Base-by-base conservation (phyloP, 2,329 filamentous ascomycete species). In the Cercospora canescens region DNA sequence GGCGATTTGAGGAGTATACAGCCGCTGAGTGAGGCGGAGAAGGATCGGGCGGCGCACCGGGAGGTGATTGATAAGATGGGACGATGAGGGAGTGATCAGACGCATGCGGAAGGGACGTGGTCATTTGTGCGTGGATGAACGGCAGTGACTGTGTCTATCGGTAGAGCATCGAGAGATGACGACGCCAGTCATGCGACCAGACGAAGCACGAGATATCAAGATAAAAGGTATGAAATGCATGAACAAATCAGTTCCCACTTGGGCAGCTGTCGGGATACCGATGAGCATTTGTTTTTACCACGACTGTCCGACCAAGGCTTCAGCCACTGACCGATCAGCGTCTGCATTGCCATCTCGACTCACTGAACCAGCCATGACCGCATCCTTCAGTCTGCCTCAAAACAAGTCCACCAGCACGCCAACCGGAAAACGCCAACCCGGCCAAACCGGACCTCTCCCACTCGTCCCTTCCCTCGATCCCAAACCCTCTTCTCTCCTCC, bases 1-100 rank as follows among this genome's bases (percentile, higher is more conserved):
- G 95, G 94, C 63, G 94, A 99, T 79, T 81, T 99, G 80, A 87
- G 95, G 78, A 98, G 94, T 85, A 86, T 96, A 70, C 88, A 89
- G 60, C 89, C 91, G 69, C 81, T 98, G 78, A 96, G 92, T 70
- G 93, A 97, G 80, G 89, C 90, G 41, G 93, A 91, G 76, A 88
- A 87, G 76, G 94, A 97, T 71, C 87, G 91, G 68, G 92, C 93
- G 73, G 89, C 92, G 65, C 95, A 98, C 80, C 85, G 89, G 74
- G 94, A 97, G 81, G 89, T 97, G 81, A 96, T 98, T 75, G 87
- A 75, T 70, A 82, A 82, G 75, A 84, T 85, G 78, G 71, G 67
- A 6, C 55, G 64, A 26, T 62, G 56, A 60, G 37, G 34, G 41
- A 26, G 28, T 37, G n/a, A 45, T n/a, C 16, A 34, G 8, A 16